Conservation (phyloP, 2,329 filamentous ascomycete species). For the Arthroderma uncinatum region DNA sequence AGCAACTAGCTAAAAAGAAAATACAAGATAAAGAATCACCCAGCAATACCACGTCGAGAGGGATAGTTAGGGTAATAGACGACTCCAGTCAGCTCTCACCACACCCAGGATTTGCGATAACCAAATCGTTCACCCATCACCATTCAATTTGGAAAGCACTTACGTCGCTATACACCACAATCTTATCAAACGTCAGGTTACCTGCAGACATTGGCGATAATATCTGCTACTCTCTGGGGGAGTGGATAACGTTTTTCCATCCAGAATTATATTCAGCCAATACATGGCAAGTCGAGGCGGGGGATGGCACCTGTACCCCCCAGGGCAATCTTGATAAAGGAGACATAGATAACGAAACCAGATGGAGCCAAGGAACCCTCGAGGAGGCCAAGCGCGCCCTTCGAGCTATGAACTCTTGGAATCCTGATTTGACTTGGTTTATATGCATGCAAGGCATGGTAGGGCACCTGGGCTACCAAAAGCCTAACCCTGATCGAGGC, state of each 20-base stretch:
- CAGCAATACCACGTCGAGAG: background rate
- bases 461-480: background rate
- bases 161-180: conserved; percentile 28
- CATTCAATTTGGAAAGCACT: conserved; percentile 32
- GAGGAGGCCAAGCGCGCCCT: conserved; percentile 24
- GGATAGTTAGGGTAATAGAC: conserved; percentile 12
- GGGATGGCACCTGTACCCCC: background rate
- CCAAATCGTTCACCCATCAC: conserved; percentile 29
- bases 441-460: conserved; percentile 22
- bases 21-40: background rate
- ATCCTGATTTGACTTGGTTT: conserved; percentile 33
- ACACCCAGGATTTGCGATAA: conserved; percentile 16
- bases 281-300: conserved; percentile 6
- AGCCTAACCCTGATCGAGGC: background rate
- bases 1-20: conserved; percentile 8
- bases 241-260: conserved; percentile 29
- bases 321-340: conserved; percentile 7
- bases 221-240: conserved; percentile 30
- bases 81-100: conserved; percentile 12
- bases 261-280: conserved; percentile 25
- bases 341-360: conserved; percentile 23
- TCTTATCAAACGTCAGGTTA: conserved; percentile 31
- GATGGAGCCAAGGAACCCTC: conserved; percentile 12
- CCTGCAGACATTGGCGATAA: conserved; percentile 31
- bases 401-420: conserved; percentile 33